Conservation (phyloP, 2,329 filamentous ascomycete species). For the Rutstroemia sp. region DNA sequence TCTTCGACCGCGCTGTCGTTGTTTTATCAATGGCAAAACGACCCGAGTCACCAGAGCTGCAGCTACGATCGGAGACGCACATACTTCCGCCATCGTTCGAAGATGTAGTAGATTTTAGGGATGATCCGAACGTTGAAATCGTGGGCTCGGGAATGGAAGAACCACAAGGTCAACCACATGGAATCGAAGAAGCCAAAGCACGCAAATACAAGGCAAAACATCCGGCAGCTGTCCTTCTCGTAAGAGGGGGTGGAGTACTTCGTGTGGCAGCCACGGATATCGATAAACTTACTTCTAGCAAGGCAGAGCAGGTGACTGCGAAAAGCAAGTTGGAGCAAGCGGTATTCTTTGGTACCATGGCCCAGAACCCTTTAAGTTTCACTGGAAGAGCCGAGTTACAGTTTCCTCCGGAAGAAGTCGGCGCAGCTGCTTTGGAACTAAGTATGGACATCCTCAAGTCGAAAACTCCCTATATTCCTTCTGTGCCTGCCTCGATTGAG, state of each 20-base stretch:
- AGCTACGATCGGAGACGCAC: conserved; percentile 63
- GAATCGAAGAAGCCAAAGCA: conserved; percentile 40
- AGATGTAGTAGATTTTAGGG: conserved; percentile 75
- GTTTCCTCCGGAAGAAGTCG: conserved; percentile 64
- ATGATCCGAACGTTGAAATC: conserved; percentile 55
- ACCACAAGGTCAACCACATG: conserved; percentile 32
- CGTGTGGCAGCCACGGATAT: conserved; percentile 52
- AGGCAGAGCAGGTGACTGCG: conserved; percentile 60
- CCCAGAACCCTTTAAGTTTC: conserved; percentile 84
- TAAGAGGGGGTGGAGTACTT: conserved; percentile 55
- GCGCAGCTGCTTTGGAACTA: conserved; percentile 67
- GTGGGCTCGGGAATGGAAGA: conserved; percentile 59
- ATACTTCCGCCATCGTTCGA: conserved; percentile 65
- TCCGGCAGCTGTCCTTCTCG: conserved; percentile 53
- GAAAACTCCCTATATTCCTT: conserved; percentile 65
- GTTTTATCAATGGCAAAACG: conserved; percentile 64
- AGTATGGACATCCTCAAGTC: conserved; percentile 79
- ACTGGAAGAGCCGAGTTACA: conserved; percentile 57
- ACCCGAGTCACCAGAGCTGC: conserved; percentile 66
- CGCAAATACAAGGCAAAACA: conserved; percentile 52
- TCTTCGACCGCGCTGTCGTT: conserved; percentile 72
- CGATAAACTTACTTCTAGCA: conserved; percentile 51
- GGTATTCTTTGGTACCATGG: conserved; percentile 79
- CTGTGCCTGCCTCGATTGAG: conserved; percentile 67
- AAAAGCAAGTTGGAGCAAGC: conserved; percentile 91